These are phyloP conservation scores for Aspergillus sp. DNA, from an alignment of 2,329 filamentous ascomycete species.

Conservation along the genomic window DNA sequence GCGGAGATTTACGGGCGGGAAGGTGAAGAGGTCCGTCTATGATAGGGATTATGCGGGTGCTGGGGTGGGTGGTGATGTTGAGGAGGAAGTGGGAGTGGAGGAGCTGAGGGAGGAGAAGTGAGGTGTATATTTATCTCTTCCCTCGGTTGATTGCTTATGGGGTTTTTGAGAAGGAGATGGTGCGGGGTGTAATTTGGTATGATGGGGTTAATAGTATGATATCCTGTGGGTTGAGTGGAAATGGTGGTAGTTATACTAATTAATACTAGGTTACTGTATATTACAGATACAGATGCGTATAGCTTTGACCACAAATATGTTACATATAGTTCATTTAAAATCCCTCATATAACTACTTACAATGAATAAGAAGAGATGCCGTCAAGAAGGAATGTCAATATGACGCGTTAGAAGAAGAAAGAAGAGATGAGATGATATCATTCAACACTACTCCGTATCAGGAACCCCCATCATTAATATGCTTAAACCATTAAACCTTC, in stretches of 20 bases:
- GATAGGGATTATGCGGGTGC: constrained; percentile 18
- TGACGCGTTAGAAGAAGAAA: neutral
- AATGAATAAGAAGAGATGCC: neutral
- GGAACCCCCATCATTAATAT: neutral
- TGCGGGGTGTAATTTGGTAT: neutral
- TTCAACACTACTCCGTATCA: neutral
- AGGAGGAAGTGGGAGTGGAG: constrained; percentile 13
- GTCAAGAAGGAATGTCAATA: neutral
- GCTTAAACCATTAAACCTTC: constrained; percentile 24
- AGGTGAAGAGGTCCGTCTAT: constrained; percentile 26
- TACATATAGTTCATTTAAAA: neutral
- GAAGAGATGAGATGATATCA: neutral
- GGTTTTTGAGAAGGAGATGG: neutral
- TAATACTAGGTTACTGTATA: too few relatives aligned
- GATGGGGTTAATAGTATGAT: neutral
- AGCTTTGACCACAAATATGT: too few relatives aligned
- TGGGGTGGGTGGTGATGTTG: constrained; percentile 9
- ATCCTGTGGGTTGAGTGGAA: too few relatives aligned
- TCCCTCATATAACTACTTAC: neutral
- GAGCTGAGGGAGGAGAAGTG: neutral
- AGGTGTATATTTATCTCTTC: neutral
- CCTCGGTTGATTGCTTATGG: neutral
- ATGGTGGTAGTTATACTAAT: too few relatives aligned
- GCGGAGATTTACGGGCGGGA: constrained; percentile 45
- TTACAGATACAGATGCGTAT: too few relatives aligned